These are phyloP conservation scores for Cryphonectria radicalis DNA, from an alignment of 2,329 filamentous ascomycete species.

Conservation along the genomic window DNA sequence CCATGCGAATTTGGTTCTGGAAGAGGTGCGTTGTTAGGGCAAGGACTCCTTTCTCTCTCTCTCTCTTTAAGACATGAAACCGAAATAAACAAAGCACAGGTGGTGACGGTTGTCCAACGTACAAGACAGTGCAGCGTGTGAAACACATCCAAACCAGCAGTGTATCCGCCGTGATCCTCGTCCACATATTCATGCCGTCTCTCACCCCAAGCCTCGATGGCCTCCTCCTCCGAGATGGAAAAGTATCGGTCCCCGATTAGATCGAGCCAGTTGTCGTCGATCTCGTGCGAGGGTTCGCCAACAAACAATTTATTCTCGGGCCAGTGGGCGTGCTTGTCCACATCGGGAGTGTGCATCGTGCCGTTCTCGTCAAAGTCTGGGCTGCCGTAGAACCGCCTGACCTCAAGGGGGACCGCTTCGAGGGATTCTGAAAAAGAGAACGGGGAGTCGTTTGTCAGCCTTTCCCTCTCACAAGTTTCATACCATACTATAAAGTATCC, in stretches of 20 bases:
- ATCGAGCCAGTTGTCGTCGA: constrained; percentile 26
- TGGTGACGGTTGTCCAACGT: neutral
- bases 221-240: constrained; percentile 26
- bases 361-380: constrained; percentile 27
- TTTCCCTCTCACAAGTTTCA: too few relatives aligned
- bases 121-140: constrained; percentile 33
- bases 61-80: too few relatives aligned
- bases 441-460: constrained; percentile 10
- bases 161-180: constrained; percentile 28
- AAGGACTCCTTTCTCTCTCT: too few relatives aligned
- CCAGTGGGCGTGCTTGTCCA: constrained; percentile 20
- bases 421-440: constrained; percentile 13
- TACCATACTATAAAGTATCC: too few relatives aligned
- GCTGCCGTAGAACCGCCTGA: constrained; percentile 25
- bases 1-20: constrained; percentile 32
- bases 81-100: too few relatives aligned
- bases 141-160: constrained; percentile 31
- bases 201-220: constrained; percentile 26
- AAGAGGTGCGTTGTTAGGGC: neutral
- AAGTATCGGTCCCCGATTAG: constrained; percentile 29
- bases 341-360: constrained; percentile 21
- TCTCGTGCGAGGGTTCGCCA: constrained; percentile 20
- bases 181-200: constrained; percentile 23
- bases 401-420: constrained; percentile 19
- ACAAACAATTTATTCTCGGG: constrained; percentile 24